phyloP scores from a whole-genome alignment of 2,329 filamentous ascomycete genomes.

The Phyllosticta citribraziliensis region DNA sequence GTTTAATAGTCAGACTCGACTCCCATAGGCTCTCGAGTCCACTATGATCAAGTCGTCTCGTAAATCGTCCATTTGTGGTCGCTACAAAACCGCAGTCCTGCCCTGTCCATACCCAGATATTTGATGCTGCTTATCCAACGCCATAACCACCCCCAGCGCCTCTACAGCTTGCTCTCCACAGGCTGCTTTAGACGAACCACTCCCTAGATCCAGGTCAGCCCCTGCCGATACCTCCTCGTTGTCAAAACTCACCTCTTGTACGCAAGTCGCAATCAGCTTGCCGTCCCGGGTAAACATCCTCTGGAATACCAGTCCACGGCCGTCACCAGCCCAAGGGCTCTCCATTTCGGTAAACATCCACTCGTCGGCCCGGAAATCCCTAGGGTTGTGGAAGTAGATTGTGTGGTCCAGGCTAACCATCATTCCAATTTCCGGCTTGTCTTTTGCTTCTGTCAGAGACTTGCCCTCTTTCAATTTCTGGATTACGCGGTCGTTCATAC shows the following conservation, averaged over 20 bases:
- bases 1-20: not conserved
- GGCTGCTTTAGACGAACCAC: slow-evolving; percentile 41
- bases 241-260: slow-evolving; percentile 55
- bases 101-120: not conserved
- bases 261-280: slow-evolving; percentile 64
- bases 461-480: slow-evolving; percentile 30
- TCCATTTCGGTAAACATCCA: slow-evolving; percentile 77
- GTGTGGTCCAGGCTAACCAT: slow-evolving; percentile 71
- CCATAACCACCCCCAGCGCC: not conserved
- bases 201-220: slow-evolving; percentile 32
- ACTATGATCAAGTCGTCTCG: not conserved
- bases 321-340: slow-evolving; percentile 71
- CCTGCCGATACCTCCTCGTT: not conserved
- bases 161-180: slow-evolving; percentile 13
- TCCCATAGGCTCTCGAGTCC: not conserved
- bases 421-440: slow-evolving; percentile 62
- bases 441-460: slow-evolving; percentile 37
- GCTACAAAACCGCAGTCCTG: not conserved
- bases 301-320: slow-evolving; percentile 65
- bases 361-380: slow-evolving; percentile 44
- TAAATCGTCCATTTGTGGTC: not conserved
- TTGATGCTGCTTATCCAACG: not conserved
- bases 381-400: slow-evolving; percentile 46
- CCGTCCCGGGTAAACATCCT: slow-evolving; percentile 63
- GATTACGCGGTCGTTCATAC: slow-evolving; percentile 44